Evolutionary conservation across 345 rosid species (phyloP).

Genomic region (Boechera stricta): DNA sequence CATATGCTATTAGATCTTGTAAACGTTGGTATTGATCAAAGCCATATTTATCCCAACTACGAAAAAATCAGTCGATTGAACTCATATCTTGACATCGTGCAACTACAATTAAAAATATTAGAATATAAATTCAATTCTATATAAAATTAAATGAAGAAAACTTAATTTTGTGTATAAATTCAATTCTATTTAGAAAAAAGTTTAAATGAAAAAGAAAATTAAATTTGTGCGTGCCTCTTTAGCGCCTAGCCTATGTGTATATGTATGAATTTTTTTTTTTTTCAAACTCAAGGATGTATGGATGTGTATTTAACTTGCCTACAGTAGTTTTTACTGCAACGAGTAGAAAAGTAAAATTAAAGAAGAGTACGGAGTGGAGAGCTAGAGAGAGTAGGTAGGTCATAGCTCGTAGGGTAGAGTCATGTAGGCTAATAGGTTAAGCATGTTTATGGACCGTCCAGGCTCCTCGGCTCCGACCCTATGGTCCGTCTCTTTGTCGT

Average conservation of each 20-base stretch:
- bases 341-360: constrained; percentile 42
- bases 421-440: constrained; percentile 39
- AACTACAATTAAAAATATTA: neutral
- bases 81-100: neutral
- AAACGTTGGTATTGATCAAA: neutral
- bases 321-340: constrained; percentile 41
- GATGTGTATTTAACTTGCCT: neutral
- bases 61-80: neutral
- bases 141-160: neutral
- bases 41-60: neutral
- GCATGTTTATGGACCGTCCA: constrained; percentile 51
- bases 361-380: constrained; percentile 47
- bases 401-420: constrained; percentile 30
- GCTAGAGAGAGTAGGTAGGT: constrained; percentile 43
- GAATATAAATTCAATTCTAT: neutral
- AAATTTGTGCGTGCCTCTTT: constrained; percentile 1
- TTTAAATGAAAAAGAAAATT: neutral
- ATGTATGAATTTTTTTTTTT: neutral
- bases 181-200: neutral
- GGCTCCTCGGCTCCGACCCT: constrained; percentile 50
- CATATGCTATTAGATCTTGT: neutral
- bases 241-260: neutral
- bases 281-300: neutral
- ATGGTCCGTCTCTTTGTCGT: constrained; percentile 50
- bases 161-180: neutral